Conservation (phyloP, 164 flowering plant genomes). For the Umbellularia californica region DNA sequence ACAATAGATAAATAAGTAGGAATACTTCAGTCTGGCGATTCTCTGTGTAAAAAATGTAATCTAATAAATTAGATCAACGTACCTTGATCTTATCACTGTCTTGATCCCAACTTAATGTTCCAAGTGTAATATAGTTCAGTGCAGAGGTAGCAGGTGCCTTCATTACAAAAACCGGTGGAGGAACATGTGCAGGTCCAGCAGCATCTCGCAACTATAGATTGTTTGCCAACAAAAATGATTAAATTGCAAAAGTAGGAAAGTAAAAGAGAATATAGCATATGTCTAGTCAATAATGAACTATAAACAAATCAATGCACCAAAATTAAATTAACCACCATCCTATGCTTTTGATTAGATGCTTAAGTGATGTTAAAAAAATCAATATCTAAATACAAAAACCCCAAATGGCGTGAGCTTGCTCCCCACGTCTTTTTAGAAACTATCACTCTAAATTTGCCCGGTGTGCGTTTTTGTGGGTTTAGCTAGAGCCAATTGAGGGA, state of each 20-base stretch:
- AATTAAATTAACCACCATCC: not conserved
- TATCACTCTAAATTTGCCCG: too few species aligned
- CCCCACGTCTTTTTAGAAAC: too few species aligned
- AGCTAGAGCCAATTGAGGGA: too few species aligned
- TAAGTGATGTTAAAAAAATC: too few species aligned
- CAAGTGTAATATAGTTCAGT: conserved; percentile 48
- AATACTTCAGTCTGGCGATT: not conserved
- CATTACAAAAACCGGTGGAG: conserved; percentile 24
- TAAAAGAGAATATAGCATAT: too few species aligned
- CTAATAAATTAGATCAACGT: not conserved
- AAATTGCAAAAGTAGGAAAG: too few species aligned
- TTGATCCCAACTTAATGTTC: conserved; percentile 96
- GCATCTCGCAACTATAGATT: conserved; percentile 39
- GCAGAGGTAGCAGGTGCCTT: conserved; percentile 34
- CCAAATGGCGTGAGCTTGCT: too few species aligned
- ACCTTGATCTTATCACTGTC: conserved; percentile 92
- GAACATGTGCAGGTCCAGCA: conserved; percentile 24
- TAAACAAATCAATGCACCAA: not conserved
- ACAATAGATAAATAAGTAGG: not conserved
- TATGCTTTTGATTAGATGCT: not conserved
- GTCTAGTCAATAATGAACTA: not conserved
- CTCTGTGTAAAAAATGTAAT: not conserved
- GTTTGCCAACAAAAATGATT: not conserved
- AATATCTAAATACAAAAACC: too few species aligned
- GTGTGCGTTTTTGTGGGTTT: too few species aligned